Conservation (phyloP, 176 grass and related monocot species). For the Zizania latifolia region DNA sequence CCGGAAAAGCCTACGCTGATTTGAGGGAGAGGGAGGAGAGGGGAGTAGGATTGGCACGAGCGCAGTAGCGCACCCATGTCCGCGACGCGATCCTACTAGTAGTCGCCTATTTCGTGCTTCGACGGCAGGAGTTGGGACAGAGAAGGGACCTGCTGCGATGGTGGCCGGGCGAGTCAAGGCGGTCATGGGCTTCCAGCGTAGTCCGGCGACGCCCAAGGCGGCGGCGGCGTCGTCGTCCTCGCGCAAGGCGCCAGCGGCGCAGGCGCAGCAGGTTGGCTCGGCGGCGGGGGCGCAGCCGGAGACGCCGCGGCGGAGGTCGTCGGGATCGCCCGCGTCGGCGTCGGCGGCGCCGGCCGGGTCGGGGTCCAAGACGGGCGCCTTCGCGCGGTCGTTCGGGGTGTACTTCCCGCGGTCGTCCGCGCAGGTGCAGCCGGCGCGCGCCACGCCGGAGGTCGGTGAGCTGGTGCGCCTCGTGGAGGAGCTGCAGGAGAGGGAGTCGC, state of each 20-base stretch:
- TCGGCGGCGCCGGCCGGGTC: constrained; percentile 24
- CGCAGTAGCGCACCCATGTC: not conserved
- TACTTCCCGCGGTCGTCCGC: constrained; percentile 82
- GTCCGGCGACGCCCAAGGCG: constrained; percentile 29
- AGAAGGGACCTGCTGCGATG: constrained; percentile 24
- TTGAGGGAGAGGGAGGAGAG: not conserved
- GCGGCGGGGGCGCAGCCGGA: constrained; percentile 24
- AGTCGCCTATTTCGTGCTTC: constrained; percentile 29
- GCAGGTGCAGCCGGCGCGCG: constrained; percentile 75
- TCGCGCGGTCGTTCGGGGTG: constrained; percentile 65
- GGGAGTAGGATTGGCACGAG: not conserved
- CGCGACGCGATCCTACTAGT: constrained; percentile 34
- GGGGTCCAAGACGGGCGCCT: constrained; percentile 33
- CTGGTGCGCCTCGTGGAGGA: constrained; percentile 79
- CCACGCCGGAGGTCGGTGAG: constrained; percentile 45
- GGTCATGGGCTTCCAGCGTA: constrained; percentile 77
- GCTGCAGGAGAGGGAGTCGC: constrained; percentile 76
- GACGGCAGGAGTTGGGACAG: constrained; percentile 26
- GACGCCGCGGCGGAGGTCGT: constrained; percentile 38
- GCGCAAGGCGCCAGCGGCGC: not conserved
- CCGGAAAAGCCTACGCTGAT: not conserved
- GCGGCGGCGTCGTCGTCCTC: constrained; percentile 5
- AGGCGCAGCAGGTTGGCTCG: not conserved
- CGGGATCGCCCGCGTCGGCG: constrained; percentile 15
- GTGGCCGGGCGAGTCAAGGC: constrained; percentile 89